A percentile compares a stretch with the other conserved stretches of the same genome.
phyloP scores from a whole-genome alignment of 176 grass and related monocot species.

The Oryza australiensis region DNA sequence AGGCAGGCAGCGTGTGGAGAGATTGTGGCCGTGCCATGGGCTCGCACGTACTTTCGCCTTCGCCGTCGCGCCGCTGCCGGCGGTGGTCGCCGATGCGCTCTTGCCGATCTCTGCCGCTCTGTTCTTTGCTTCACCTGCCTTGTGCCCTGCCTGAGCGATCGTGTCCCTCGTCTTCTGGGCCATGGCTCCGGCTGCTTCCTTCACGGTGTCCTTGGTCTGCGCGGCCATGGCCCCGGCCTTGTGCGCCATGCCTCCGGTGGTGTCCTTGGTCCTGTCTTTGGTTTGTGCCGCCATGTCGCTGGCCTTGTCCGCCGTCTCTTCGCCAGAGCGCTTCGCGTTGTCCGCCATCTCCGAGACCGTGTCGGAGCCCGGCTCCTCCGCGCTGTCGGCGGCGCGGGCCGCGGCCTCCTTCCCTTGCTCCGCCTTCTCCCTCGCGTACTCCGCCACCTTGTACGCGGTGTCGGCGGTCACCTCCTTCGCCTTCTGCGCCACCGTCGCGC shows the following conservation, averaged over 20 bases:
- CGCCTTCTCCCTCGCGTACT: conserved; percentile 42
- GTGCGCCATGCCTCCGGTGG: conserved; percentile 11
- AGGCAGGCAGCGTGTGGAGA: not conserved
- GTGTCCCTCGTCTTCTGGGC: conserved; percentile 37
- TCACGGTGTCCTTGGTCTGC: conserved; percentile 23
- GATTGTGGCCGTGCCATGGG: not conserved
- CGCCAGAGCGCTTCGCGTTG: not conserved
- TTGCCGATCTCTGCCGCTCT: not conserved
- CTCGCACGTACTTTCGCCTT: conserved; percentile 38
- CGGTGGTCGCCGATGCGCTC: not conserved
- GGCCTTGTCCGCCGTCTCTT: conserved; percentile 26
- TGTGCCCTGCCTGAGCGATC: not conserved
- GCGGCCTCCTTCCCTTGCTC: conserved; percentile 42
- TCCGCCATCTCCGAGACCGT: conserved; percentile 12
- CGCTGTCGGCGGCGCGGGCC: conserved; percentile 27
- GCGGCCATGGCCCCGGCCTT: not conserved
- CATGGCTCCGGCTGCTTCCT: conserved; percentile 33
- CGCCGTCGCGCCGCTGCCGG: not conserved
- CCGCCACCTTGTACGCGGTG: conserved; percentile 31
- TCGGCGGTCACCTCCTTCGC: conserved; percentile 53
- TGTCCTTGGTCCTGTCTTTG: not conserved
- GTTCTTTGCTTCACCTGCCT: conserved; percentile 21
- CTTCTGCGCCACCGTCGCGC: conserved; percentile 46
- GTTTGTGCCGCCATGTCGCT: conserved; percentile 26
- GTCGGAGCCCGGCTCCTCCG: conserved; percentile 19